phyloP scores from a whole-genome alignment of 176 grass and related monocot genomes.

The Thinopyrum elongatum region DNA sequence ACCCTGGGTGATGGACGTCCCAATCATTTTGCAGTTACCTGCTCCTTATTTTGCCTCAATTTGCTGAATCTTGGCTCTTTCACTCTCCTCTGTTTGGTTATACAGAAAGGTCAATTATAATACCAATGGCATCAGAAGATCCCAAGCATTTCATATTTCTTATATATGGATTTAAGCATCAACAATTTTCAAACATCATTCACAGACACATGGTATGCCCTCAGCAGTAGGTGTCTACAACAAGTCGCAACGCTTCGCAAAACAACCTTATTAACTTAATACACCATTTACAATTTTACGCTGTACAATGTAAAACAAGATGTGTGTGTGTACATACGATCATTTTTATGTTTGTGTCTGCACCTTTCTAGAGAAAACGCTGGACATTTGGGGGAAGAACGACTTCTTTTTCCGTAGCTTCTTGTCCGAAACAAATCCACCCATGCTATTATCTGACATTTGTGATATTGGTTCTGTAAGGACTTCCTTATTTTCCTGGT shows the following conservation, averaged over 20 bases:
- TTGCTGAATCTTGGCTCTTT: background rate
- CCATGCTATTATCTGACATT: conserved; percentile 27
- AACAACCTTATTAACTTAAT: conserved; percentile 28
- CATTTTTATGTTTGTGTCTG: conserved; percentile 28
- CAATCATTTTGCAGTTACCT: background rate
- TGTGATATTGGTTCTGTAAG: conserved; percentile 33
- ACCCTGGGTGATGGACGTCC: background rate
- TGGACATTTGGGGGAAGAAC: conserved; percentile 58
- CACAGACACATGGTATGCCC: background rate
- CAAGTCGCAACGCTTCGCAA: conserved; percentile 21
- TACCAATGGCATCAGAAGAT: background rate
- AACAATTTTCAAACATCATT: background rate
- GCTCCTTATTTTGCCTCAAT: background rate
- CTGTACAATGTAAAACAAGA: conserved; percentile 13
- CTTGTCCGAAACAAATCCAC: conserved; percentile 19
- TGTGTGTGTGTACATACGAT: conserved; percentile 7
- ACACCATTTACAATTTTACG: conserved; percentile 34
- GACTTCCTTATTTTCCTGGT: conserved; percentile 35
- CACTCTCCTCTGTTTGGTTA: background rate
- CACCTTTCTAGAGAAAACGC: conserved; percentile 53
- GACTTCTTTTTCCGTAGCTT: conserved; percentile 72
- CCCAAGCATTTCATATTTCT: background rate
- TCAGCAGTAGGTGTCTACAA: conserved; percentile 2
- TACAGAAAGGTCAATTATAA: background rate
- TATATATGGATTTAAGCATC: conserved; percentile 10